Conservation (phyloP, 2,329 filamentous ascomycete genomes). For the Capronia americana region DNA sequence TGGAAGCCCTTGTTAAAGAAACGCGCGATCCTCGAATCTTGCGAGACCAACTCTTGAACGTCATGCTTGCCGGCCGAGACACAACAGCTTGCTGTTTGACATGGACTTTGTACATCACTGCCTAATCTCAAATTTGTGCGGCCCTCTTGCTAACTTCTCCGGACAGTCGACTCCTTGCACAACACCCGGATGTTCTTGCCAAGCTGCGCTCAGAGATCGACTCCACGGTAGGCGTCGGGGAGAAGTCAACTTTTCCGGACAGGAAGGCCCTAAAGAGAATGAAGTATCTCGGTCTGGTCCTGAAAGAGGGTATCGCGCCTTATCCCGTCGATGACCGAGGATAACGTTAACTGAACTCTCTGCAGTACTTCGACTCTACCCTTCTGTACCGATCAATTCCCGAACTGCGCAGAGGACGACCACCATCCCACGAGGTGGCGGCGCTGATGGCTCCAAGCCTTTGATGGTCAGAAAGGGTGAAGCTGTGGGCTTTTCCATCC, state of each 20-base stretch:
- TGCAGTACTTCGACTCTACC: not conserved
- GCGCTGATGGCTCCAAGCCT: not conserved
- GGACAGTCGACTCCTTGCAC: not conserved
- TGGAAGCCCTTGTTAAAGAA: not conserved
- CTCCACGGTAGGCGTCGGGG: not conserved
- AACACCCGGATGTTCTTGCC: not conserved
- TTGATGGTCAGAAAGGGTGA: not conserved
- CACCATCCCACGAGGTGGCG: not conserved
- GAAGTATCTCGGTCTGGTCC: not conserved
- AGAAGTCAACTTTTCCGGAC: not conserved
- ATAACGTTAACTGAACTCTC: not conserved
- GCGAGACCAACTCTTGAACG: slow-evolving; percentile 43
- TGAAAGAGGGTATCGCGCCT: not conserved
- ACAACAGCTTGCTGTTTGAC: slow-evolving; percentile 46
- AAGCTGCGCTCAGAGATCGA: not conserved
- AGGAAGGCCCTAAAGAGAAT: not conserved
- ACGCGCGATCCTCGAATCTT: slow-evolving; percentile 36
- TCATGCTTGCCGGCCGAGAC: slow-evolving; percentile 48
- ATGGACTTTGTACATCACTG: slow-evolving; percentile 40
- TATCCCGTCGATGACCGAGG: not conserved
- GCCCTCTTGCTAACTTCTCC: not conserved
- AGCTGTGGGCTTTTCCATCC: not conserved
- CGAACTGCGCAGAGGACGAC: not conserved
- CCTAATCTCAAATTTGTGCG: not conserved
- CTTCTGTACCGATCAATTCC: not conserved